phyloP scores from a whole-genome alignment of 768 basidiomycete genomes.

The Glaciozyma antarctica region DNA sequence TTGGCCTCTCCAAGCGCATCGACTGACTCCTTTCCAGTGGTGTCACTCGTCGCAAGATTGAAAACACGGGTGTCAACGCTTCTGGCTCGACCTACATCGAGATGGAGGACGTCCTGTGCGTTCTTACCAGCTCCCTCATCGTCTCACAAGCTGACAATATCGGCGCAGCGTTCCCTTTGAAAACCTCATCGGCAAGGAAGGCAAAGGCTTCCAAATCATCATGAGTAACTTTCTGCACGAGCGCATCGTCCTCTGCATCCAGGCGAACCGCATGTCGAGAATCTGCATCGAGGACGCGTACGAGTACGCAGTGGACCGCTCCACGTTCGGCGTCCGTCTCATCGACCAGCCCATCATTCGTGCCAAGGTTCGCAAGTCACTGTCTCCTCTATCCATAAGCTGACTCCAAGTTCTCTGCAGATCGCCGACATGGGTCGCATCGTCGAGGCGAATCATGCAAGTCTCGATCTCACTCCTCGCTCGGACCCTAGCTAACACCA shows the following conservation, averaged over 20 bases:
- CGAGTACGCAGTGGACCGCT: conserved; percentile 21
- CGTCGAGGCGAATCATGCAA: neutral
- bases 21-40: conserved; percentile 4
- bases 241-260: neutral
- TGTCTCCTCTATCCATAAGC: no score
- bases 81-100: conserved; percentile 33
- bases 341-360: conserved; percentile 33
- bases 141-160: neutral
- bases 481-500: no score
- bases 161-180: conserved; percentile 32
- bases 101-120: conserved; percentile 24
- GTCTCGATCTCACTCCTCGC: no score
- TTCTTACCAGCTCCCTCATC: no score
- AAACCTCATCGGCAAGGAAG: conserved; percentile 36
- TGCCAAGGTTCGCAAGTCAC: conserved; percentile 11
- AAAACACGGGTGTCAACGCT: conserved; percentile 31
- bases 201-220: conserved; percentile 34
- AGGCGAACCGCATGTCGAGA: conserved; percentile 18
- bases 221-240: conserved; percentile 29
- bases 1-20: no score
- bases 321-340: conserved; percentile 30
- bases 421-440: conserved; percentile 4
- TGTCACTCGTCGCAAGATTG: conserved; percentile 21
- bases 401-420: no score
- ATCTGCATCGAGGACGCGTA: conserved; percentile 29